phyloP scores from a whole-genome alignment of 2,329 filamentous ascomycete species.

The Monilinia polystroma region DNA sequence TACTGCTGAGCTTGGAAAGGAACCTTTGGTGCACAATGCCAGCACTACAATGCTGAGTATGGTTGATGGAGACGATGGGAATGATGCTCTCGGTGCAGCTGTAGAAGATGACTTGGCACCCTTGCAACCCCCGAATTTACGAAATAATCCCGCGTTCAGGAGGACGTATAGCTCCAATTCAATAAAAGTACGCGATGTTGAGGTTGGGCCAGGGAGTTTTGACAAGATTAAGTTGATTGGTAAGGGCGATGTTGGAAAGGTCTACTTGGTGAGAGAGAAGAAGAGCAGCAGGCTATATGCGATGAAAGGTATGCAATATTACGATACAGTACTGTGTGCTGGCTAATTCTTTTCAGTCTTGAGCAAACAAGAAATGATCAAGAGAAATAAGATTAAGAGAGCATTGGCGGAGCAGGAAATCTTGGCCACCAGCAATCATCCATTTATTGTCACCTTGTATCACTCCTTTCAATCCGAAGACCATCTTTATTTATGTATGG shows the following conservation, averaged over 20 bases:
- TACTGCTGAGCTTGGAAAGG: slow-evolving; percentile 83
- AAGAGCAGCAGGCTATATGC: slow-evolving; percentile 94
- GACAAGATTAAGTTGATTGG: slow-evolving; percentile 99
- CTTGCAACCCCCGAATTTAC: slow-evolving; percentile 65
- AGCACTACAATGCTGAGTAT: slow-evolving; percentile 49
- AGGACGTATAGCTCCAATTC: slow-evolving; percentile 98
- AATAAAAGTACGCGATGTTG: slow-evolving; percentile 96
- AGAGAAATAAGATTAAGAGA: slow-evolving; percentile 99
- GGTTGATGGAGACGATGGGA: slow-evolving; percentile 47
- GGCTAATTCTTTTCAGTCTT: slow-evolving; percentile 61
- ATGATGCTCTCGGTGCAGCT: slow-evolving; percentile 42
- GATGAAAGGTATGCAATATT: slow-evolving; percentile 78
- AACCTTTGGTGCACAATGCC: slow-evolving; percentile 64
- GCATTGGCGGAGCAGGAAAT: slow-evolving; percentile 98
- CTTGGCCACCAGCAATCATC: slow-evolving; percentile 95
- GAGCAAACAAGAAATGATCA: slow-evolving; percentile 99
- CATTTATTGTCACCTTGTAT: slow-evolving; percentile 97
- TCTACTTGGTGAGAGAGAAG: slow-evolving; percentile 96
- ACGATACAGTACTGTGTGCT: not conserved
- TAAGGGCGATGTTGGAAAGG: slow-evolving; percentile 97
- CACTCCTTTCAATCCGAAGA: slow-evolving; percentile 99
- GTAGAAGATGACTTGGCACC: slow-evolving; percentile 56
- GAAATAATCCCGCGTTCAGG: slow-evolving; percentile 74
- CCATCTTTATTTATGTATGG: slow-evolving; percentile 99
- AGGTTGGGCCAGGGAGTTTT: slow-evolving; percentile 92